Evolutionary conservation across 2,329 filamentous ascomycete genomes (phyloP).

Genomic region (Fusarium sambucinum): DNA sequence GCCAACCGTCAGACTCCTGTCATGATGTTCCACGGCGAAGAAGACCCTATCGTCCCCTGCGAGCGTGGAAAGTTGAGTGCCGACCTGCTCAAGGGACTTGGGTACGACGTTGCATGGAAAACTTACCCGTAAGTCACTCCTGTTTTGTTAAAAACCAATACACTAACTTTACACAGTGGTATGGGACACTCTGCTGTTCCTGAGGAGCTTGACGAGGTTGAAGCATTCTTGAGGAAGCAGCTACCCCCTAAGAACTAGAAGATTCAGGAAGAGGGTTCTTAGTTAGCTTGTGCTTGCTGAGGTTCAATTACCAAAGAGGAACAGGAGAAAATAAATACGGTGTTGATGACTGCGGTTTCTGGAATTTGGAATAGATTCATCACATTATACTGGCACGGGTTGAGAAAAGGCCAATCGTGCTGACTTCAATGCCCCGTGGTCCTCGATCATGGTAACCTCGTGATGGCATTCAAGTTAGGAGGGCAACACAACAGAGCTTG

Average conservation of each 20-base stretch:
- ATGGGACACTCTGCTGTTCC: constrained; percentile 81
- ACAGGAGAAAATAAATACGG: constrained; percentile 10
- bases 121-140: constrained; percentile 73
- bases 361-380: constrained; percentile 1
- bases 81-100: constrained; percentile 74
- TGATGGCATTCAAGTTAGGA: constrained; percentile 18
- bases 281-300: neutral
- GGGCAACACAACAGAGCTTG: neutral
- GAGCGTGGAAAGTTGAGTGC: constrained; percentile 76
- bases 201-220: constrained; percentile 85
- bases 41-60: constrained; percentile 78
- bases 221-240: constrained; percentile 64
- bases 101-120: constrained; percentile 80
- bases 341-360: neutral
- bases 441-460: constrained; percentile 21
- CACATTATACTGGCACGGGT: constrained; percentile 17
- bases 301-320: neutral
- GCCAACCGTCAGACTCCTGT: constrained; percentile 78
- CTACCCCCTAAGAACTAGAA: constrained; percentile 54
- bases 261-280: neutral
- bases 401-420: constrained; percentile 17
- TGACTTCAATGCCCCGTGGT: constrained; percentile 20
- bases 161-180: constrained; percentile 59
- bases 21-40: constrained; percentile 89
- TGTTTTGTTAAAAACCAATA: neutral